Evolutionary conservation across 768 basidiomycete species (phyloP).

Genomic region (Lactifluus hygrophoroides): DNA sequence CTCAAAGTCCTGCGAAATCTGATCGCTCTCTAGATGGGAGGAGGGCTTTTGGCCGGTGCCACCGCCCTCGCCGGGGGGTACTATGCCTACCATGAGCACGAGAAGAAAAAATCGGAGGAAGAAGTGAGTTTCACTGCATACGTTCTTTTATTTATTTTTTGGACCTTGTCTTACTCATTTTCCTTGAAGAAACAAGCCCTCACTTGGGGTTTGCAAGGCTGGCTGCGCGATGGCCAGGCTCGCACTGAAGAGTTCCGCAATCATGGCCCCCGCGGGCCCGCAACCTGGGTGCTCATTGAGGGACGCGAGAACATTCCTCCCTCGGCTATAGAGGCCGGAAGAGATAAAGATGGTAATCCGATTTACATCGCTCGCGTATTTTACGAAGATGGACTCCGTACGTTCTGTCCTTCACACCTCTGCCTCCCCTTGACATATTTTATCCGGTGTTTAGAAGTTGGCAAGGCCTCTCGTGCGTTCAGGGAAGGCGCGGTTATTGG

Average conservation of each 20-base stretch:
- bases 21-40: constrained; percentile 43
- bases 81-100: constrained; percentile 40
- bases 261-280: constrained; percentile 37
- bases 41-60: constrained; percentile 49
- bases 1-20: not conserved
- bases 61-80: constrained; percentile 44
- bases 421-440: constrained; percentile 8
- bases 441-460: constrained; percentile 40
- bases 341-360: constrained; percentile 41
- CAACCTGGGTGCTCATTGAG: constrained; percentile 53
- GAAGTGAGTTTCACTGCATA: constrained; percentile 35
- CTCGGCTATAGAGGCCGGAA: constrained; percentile 44
- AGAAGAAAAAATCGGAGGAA: constrained; percentile 44
- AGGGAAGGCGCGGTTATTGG: constrained; percentile 59
- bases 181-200: constrained; percentile 39
- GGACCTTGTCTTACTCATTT: not conserved
- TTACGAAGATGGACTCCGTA: constrained; percentile 49
- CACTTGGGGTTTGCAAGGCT: constrained; percentile 42
- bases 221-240: constrained; percentile 48
- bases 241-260: constrained; percentile 43
- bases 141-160: too few relatives aligned
- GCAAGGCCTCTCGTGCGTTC: constrained; percentile 53
- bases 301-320: constrained; percentile 48
- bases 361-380: constrained; percentile 56
- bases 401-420: constrained; percentile 13